These are phyloP conservation scores for Fusarium sp. DNA, from an alignment of 2,329 filamentous ascomycete genomes.

Conservation along the genomic window DNA sequence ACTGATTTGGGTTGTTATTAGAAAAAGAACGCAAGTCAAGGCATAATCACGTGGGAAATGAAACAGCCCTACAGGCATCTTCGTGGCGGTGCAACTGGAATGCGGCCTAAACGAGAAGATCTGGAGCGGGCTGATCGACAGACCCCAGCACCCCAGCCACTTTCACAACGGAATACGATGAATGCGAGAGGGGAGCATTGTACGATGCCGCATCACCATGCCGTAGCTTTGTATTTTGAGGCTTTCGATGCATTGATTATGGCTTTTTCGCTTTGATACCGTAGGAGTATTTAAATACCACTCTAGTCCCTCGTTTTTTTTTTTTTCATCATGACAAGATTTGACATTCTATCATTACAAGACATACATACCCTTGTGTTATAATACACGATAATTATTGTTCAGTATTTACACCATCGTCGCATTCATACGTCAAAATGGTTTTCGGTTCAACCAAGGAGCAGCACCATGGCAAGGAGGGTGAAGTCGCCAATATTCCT, in stretches of 20 bases:
- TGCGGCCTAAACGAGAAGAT: not conserved
- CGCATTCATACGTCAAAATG: conserved; percentile 35
- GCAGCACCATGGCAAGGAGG: conserved; percentile 35
- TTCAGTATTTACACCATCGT: not conserved
- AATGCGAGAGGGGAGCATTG: conserved; percentile 28
- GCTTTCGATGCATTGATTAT: conserved; percentile 6
- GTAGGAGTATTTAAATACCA: conserved; percentile 21
- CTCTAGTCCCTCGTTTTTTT: not conserved
- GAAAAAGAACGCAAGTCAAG: not conserved
- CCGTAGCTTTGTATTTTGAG: not conserved
- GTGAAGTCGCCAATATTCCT: conserved; percentile 50
- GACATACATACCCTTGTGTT: not conserved
- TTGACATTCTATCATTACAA: not conserved
- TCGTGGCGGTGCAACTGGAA: too few species aligned
- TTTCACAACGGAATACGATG: conserved; percentile 27
- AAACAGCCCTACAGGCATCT: conserved; percentile 8
- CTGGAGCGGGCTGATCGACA: not conserved
- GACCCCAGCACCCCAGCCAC: conserved; percentile 4
- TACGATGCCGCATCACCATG: not conserved
- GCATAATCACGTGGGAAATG: conserved; percentile 6
- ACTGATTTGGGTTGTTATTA: not conserved
- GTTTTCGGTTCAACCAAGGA: conserved; percentile 38
- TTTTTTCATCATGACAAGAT: not conserved
- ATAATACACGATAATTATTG: not conserved
- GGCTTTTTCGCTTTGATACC: not conserved